These are phyloP conservation scores for Amanita rimosa DNA, from an alignment of 768 basidiomycete genomes.

Conservation along the genomic window DNA sequence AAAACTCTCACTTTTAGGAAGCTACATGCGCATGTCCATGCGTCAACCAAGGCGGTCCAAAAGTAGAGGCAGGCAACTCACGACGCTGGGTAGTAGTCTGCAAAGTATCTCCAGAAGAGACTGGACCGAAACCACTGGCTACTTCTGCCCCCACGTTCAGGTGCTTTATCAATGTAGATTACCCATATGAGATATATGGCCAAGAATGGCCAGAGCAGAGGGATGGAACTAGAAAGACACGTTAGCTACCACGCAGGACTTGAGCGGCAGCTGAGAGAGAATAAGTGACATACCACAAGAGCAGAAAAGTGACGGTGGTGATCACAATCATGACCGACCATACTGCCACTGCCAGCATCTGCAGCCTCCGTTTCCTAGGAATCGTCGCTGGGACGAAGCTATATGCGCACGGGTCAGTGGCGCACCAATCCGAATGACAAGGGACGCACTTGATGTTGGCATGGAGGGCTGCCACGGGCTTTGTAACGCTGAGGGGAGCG, in stretches of 20 bases:
- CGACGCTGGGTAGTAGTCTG: conserved; percentile 86
- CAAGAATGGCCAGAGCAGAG: conserved; percentile 80
- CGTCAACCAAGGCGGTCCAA: neutral
- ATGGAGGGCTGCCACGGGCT: conserved; percentile 54
- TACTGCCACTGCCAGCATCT: conserved; percentile 79
- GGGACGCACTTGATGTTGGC: conserved; percentile 62
- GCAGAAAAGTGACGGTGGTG: conserved; percentile 53
- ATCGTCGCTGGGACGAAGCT: conserved; percentile 84
- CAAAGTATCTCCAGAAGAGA: conserved; percentile 81
- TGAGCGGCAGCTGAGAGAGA: neutral
- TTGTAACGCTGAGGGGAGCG: conserved; percentile 34
- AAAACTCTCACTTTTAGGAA: conserved; percentile 35
- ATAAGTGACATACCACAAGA: conserved; percentile 70
- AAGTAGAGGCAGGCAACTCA: conserved; percentile 28
- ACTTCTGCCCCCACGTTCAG: conserved; percentile 60
- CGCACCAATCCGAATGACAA: neutral
- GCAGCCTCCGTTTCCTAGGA: conserved; percentile 75
- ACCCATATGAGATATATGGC: conserved; percentile 74
- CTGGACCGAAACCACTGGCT: conserved; percentile 64
- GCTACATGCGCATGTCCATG: conserved; percentile 24
- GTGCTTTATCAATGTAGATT: conserved; percentile 61
- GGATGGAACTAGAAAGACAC: conserved; percentile 55
- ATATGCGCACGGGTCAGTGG: neutral
- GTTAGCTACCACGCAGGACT: conserved; percentile 1
- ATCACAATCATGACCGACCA: conserved; percentile 81